Percentiles rank a stretch among this genome's conserved stretches.
These are phyloP conservation scores for Chamaecyparis obtusa DNA, from an alignment of 75 land plant species.

Conservation along the genomic window DNA sequence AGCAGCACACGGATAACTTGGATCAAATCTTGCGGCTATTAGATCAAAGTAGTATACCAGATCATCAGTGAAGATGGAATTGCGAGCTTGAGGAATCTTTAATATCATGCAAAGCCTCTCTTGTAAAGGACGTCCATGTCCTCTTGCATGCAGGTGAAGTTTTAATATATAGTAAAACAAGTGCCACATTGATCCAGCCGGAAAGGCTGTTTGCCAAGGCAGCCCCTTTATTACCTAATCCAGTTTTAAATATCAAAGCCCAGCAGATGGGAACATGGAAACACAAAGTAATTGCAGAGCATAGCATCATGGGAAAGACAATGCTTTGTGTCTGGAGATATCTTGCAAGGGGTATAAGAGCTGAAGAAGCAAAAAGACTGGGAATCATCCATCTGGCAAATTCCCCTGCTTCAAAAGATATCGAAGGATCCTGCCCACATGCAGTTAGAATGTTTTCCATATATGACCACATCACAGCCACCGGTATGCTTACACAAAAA, in stretches of 20 bases:
- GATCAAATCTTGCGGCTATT: neutral
- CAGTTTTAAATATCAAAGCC: slow-evolving; percentile 58
- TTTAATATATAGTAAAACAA: slow-evolving; percentile 43
- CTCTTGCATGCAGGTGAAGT: slow-evolving; percentile 51
- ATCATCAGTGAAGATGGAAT: slow-evolving; percentile 82
- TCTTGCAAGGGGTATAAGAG: slow-evolving; percentile 53
- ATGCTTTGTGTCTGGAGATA: slow-evolving; percentile 76
- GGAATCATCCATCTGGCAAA: slow-evolving; percentile 77
- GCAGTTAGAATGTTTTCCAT: slow-evolving; percentile 43
- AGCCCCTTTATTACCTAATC: slow-evolving; percentile 73
- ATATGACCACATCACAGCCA: slow-evolving; percentile 67
- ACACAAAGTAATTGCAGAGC: slow-evolving; percentile 38
- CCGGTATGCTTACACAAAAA: slow-evolving; percentile 45
- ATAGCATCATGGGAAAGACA: slow-evolving; percentile 69
- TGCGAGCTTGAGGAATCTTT: slow-evolving; percentile 48
- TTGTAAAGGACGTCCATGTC: slow-evolving; percentile 63
- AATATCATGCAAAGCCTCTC: slow-evolving; percentile 56
- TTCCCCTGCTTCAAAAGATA: slow-evolving; percentile 56
- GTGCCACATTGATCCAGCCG: slow-evolving; percentile 59
- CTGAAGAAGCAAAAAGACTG: slow-evolving; percentile 56
- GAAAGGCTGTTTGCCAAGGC: slow-evolving; percentile 70
- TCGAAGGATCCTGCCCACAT: slow-evolving; percentile 58
- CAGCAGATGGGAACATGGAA: slow-evolving; percentile 69
- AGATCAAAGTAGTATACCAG: slow-evolving; percentile 45
- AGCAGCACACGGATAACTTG: neutral